Percentiles rank a stretch among this genome's conserved stretches.
These are phyloP conservation scores for Chaetomium sp. DNA, from an alignment of 2,329 filamentous ascomycete species.

Conservation along the genomic window DNA sequence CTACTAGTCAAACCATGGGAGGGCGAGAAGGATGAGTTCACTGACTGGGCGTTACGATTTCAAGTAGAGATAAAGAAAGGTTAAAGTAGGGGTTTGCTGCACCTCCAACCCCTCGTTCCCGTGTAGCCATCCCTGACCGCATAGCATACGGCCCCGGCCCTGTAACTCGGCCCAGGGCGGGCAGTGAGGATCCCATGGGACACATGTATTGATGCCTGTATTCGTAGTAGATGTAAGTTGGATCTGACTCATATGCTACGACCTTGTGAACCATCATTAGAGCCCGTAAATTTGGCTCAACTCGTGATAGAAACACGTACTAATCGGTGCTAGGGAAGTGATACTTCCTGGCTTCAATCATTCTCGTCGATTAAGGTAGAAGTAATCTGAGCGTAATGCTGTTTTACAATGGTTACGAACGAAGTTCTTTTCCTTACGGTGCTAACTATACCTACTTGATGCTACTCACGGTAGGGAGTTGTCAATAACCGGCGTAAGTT, in stretches of 20 bases:
- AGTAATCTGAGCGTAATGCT: not conserved
- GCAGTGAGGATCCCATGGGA: not conserved
- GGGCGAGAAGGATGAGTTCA: slow-evolving; percentile 72
- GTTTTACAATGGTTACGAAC: not conserved
- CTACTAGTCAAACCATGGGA: slow-evolving; percentile 63
- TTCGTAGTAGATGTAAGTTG: not conserved
- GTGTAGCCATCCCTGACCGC: not conserved
- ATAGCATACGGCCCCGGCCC: not conserved
- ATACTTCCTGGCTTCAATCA: not conserved
- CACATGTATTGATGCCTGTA: not conserved
- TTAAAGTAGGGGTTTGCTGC: slow-evolving; percentile 11
- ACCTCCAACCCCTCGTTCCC: not conserved
- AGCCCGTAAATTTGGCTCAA: not conserved
- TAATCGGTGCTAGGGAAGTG: not conserved
- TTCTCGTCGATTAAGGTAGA: not conserved
- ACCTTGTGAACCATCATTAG: not conserved
- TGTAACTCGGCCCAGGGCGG: not conserved
- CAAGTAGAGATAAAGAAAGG: slow-evolving; percentile 54
- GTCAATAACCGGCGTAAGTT: not conserved
- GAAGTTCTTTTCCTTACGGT: not conserved
- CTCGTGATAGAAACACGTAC: not conserved
- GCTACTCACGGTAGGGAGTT: not conserved
- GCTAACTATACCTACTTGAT: not conserved
- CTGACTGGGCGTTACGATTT: slow-evolving; percentile 69
- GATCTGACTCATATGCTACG: not conserved